Evolutionary conservation across 1,284 basidiomycete species (phyloP), one percentile per base, ranked within the genome.

Genomic region (Ganoderma leucocontextum): DNA sequence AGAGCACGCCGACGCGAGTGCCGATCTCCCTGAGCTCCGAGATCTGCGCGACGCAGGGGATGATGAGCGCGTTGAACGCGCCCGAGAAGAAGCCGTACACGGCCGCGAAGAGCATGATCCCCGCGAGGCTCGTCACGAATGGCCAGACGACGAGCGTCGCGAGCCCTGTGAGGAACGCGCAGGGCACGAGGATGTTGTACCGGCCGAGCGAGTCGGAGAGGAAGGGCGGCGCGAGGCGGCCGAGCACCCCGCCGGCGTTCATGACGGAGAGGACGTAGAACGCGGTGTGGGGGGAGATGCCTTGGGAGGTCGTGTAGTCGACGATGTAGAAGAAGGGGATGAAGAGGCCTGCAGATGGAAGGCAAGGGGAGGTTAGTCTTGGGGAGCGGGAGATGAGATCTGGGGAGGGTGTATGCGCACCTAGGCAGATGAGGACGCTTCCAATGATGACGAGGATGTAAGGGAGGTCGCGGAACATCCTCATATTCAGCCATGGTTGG

Each of bases 171-270:
- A 90, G 77, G 74, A 91, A 84, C 2, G 88, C 86, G 25, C 86
- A 83, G 0, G 89, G 90, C 0, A 82, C 80, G 63, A 92, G 83
- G 61, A 90, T 78, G 75, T 91, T 91, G 78, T 75, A 82, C 53
- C 76, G 72, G 13, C 91, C 91, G 66, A 91, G 74, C 63, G 78
- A 75, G 79, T 92, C 91, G 68, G 90, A 89, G 29, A 91, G 75
- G 71, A 84, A 84, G 0, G 89, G 84, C 9, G 91, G 91, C 2
- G 83, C 82, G 59, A 91, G 78, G 17, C 91, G 88, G 15, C 91
- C 90, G 57, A 76, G 69, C 41, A 91, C 80, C 0, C 89, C 85
- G 9, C 89, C 89, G 0, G 85, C 89, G 75, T 92, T 92, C 81
- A 92, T 83, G 53, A 87, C 82, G 0, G 89, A 86, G 22, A 92